Conservation (phyloP, 805 yeast genomes). For the Schizosaccharomyces osmophilus region DNA sequence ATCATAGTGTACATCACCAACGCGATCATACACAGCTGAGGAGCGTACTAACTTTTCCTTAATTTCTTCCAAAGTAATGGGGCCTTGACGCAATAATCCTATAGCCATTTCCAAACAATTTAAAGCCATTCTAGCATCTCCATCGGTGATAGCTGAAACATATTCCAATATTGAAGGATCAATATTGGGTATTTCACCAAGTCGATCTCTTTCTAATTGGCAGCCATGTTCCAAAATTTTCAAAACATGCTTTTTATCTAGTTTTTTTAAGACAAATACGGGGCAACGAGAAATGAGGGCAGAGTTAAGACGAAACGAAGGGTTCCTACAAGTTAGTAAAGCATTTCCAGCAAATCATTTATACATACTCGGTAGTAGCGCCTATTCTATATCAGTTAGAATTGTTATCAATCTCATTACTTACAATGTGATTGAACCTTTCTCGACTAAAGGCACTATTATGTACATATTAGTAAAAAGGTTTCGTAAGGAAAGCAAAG, state of each 20-base stretch:
- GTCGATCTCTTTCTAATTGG: neutral
- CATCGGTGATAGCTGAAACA: slow-evolving; percentile 51
- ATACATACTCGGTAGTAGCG: slow-evolving; percentile 59
- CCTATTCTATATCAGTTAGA: slow-evolving; percentile 27
- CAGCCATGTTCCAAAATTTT: slow-evolving; percentile 31
- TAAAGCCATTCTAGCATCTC: slow-evolving; percentile 70
- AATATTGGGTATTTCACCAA: neutral
- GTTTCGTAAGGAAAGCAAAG: neutral
- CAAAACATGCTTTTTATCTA: slow-evolving; percentile 25
- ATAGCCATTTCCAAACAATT: slow-evolving; percentile 44
- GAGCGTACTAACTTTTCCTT: slow-evolving; percentile 5
- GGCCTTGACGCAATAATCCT: slow-evolving; percentile 5
- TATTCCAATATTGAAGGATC: slow-evolving; percentile 30
- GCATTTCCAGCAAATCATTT: neutral
- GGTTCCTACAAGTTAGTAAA: slow-evolving; percentile 21
- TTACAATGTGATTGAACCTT: slow-evolving; percentile 44
- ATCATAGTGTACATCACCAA: slow-evolving; percentile 85
- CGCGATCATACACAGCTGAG: slow-evolving; percentile 44
- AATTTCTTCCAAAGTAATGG: slow-evolving; percentile 12
- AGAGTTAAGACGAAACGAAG: slow-evolving; percentile 53
- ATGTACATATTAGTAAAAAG: neutral
- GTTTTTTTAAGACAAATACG: slow-evolving; percentile 39
- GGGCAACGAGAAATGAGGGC: slow-evolving; percentile 73
- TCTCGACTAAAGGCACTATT: slow-evolving; percentile 49
- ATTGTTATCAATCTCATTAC: neutral